Evolutionary conservation across 2,329 filamentous ascomycete genomes (phyloP).

Genomic region (Coccinonectria pachysandricola): DNA sequence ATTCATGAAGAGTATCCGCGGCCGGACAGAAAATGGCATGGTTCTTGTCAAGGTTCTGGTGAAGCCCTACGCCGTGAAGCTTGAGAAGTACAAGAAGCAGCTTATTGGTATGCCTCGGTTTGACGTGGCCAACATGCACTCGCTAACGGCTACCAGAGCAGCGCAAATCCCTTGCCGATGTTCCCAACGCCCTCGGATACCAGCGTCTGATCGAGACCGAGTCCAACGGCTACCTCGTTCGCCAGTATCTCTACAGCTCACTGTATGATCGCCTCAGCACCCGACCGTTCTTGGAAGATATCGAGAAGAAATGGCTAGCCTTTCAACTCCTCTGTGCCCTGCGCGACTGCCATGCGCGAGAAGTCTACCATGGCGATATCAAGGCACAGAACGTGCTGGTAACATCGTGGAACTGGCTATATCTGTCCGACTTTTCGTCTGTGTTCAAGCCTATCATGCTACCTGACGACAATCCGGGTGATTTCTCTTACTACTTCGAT

Average conservation of each 20-base stretch:
- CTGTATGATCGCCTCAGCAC: constrained; percentile 96
- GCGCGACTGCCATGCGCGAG: constrained; percentile 79
- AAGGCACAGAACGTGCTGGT: constrained; percentile 96
- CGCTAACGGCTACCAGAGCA: constrained; percentile 48
- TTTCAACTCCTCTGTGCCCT: constrained; percentile 91
- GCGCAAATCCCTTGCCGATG: constrained; percentile 64
- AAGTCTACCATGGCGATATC: constrained; percentile 94
- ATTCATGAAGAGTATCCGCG: constrained; percentile 94
- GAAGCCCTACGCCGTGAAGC: constrained; percentile 78
- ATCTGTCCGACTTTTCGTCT: constrained; percentile 93
- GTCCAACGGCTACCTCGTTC: constrained; percentile 82
- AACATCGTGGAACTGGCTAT: constrained; percentile 99
- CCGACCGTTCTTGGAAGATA: constrained; percentile 88
- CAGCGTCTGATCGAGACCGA: constrained; percentile 86
- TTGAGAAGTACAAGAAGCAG: constrained; percentile 67
- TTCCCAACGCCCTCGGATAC: constrained; percentile 86
- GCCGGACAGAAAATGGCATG: constrained; percentile 78
- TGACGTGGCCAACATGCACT: background rate
- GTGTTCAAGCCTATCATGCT: constrained; percentile 90
- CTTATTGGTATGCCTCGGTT: constrained; percentile 52
- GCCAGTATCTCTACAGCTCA: constrained; percentile 93
- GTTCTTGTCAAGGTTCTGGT: constrained; percentile 92
- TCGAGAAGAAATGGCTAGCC: constrained; percentile 97
- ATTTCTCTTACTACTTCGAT: constrained; percentile 98
- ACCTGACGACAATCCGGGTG: constrained; percentile 91